These are phyloP conservation scores for Lachnellula arida DNA, from an alignment of 2,329 filamentous ascomycete genomes.

Conservation along the genomic window DNA sequence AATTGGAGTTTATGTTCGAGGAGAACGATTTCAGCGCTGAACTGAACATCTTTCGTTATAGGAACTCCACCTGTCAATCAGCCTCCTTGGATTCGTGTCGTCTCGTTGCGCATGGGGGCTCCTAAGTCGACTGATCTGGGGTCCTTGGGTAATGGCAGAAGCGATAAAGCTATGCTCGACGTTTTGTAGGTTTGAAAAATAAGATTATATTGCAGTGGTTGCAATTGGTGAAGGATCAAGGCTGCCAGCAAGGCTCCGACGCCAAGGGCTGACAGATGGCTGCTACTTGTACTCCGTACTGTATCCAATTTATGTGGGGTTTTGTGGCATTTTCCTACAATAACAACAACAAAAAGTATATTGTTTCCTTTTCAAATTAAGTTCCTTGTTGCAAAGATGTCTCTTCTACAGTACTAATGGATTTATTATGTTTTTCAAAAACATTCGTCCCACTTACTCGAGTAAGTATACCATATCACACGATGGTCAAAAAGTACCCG, in stretches of 20 bases:
- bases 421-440: neutral
- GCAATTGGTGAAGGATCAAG: neutral
- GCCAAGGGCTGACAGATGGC: neutral
- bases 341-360: neutral
- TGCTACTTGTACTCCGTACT: neutral
- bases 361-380: neutral
- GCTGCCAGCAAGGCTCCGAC: constrained; percentile 4
- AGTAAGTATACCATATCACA: no score
- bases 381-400: neutral
- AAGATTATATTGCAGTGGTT: neutral
- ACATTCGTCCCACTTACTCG: no score
- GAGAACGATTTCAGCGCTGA: constrained; percentile 90
- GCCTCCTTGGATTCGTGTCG: constrained; percentile 1
- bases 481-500: neutral
- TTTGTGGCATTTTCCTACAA: no score
- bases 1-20: constrained; percentile 89
- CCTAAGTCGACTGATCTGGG: neutral
- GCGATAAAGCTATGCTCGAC: neutral
- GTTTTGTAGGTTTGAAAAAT: neutral
- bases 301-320: no score
- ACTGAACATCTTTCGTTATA: constrained; percentile 69
- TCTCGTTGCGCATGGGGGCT: constrained; percentile 2
- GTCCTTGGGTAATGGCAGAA: neutral
- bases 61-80: constrained; percentile 6
- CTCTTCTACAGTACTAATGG: neutral